Base-by-base conservation (phyloP, 192 early-diverging fungal species). In the Dispira simplex region DNA sequence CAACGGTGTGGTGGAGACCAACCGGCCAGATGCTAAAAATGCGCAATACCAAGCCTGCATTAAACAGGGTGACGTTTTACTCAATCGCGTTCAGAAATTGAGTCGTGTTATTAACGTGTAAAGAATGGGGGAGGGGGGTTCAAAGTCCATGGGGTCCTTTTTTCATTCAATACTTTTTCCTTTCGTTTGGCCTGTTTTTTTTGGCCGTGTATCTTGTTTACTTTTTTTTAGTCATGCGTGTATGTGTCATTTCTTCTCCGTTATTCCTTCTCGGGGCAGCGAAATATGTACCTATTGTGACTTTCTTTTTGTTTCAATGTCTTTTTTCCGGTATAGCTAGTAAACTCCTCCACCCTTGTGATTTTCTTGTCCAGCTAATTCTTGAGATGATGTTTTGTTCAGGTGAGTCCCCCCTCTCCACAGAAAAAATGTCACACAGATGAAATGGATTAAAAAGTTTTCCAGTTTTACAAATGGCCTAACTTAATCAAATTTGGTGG, bases 1-100 rank as follows among this genome's bases (percentile, higher is more conserved):
- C 12, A 89, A 85, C 65, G 97, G 97, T 11, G 86, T 97, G 46
- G 91, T 99, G 20, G 92, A 93, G 67, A 99, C 93, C 21, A 98
- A 98, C 79, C 82, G 97, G 63, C 93, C 95, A 4, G 97, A 99
- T 63, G 84, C 88, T 16, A 99, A 99, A 84, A 99, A 99, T 67
- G 91, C 91, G 18, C 95, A 99, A 76, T 99, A 98, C 75, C 95
- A 98, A 71, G 74, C 81, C 54, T 85, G 86, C 18, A 93, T 99
- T 72, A 99, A 97, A 75, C 89, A 95, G 73, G 95, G 97, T 16
- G 97, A 99, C 71, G 64, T 92, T 63, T 74, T 99, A 57, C 74
- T 99, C 64, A 99, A 91, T 72, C 83, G 91, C 62, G 82, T 99
- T 47, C 97, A 99, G 78, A 98, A 97, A 70, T 79, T 99, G 46